Evolutionary conservation across 148 eudicot genomes (phyloP), one percentile per base, ranked within the genome.

Genomic region (Cornus florida): DNA sequence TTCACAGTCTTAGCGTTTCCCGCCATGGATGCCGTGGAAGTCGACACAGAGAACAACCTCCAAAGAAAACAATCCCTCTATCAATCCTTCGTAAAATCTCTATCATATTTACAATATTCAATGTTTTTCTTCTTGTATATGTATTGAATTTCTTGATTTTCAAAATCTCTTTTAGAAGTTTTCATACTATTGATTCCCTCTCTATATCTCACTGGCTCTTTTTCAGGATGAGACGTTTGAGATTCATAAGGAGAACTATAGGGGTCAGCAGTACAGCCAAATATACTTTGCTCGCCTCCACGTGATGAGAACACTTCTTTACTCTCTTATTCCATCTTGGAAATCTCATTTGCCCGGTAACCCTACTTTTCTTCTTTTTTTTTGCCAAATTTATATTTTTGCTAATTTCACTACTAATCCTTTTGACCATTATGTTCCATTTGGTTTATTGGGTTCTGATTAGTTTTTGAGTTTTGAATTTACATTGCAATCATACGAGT

Each of bases 201-300:
- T 13, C 20, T 17, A 62, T 62, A 7, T 69, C 77, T 16, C 33
- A 31, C 38, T 33, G 13, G 11, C 2, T 50, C 6, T 41, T 22
- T 41, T 22, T 50, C n/a, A 93, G 98, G 95, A 91, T 80, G 91
- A 88, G 56, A 82, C 74, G 3, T 95, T 85, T 82, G 74, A 85
- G 90, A 89, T 93, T 76, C 88, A 83, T 43, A 93, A 89, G 78
- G 97, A 93, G 83, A 86, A 83, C 71, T 96, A 96, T 75, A 91
- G 85, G 56, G 99, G 98, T 53, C 99, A 96, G 79, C 99, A 96
- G 77, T 96, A 92, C 86, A 96, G 99, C 77, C 99, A 93, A 69
- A 90, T 96, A 22, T 96, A 96, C 86, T 92, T 87, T 76, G 91
- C 91, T 31, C 80, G 99, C 76, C 90, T 95, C 57, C 97, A 91